Percentiles rank a stretch among this genome's conserved stretches.
phyloP scores from a whole-genome alignment of 2,329 filamentous ascomycete species.

The Microdochium paspali region DNA sequence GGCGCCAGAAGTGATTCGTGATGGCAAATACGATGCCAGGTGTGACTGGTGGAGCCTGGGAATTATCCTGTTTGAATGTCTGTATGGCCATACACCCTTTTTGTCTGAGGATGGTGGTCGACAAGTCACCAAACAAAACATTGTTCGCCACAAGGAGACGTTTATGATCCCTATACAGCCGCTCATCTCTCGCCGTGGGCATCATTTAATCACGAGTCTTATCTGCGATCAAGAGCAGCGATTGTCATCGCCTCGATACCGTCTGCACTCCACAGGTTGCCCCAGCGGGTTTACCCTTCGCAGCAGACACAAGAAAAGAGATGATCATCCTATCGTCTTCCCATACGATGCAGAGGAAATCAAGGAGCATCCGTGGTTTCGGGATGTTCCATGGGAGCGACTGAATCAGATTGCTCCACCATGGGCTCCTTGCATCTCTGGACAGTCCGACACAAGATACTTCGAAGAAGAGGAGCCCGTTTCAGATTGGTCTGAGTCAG shows the following conservation, averaged over 20 bases:
- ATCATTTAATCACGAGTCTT: conserved; percentile 65
- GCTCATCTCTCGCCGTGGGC: conserved; percentile 58
- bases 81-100: conserved; percentile 89
- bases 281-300: conserved; percentile 27
- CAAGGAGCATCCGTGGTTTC: conserved; percentile 82
- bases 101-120: conserved; percentile 63
- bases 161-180: conserved; percentile 63
- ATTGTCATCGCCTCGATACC: conserved; percentile 68
- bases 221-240: conserved; percentile 67
- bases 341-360: conserved; percentile 81
- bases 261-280: conserved; percentile 10
- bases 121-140: conserved; percentile 77
- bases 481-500: conserved; percentile 48
- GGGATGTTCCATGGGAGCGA: conserved; percentile 65
- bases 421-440: conserved; percentile 65
- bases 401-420: conserved; percentile 65
- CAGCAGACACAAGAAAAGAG: conserved; percentile 23
- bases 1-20: conserved; percentile 86
- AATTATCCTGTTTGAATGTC: conserved; percentile 87
- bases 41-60: conserved; percentile 98
- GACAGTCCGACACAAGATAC: conserved; percentile 71
- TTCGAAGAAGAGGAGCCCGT: conserved; percentile 78
- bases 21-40: conserved; percentile 77
- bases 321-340: conserved; percentile 45
- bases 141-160: conserved; percentile 61